These are phyloP conservation scores for Leishmania tarentolae DNA, from an alignment of 208 protist species.

Conservation along the genomic window DNA sequence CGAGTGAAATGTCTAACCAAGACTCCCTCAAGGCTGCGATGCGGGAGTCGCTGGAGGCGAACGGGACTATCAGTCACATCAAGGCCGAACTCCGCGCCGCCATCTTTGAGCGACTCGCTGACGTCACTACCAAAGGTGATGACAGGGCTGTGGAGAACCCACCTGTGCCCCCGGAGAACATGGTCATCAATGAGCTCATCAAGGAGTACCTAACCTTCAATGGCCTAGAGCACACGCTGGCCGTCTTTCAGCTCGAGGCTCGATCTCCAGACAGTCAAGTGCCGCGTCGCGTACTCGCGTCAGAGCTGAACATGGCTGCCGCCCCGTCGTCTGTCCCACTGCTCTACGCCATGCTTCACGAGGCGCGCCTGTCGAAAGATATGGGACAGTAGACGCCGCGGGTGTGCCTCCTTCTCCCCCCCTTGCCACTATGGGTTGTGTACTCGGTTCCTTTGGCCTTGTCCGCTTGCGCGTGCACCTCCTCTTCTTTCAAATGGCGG, in stretches of 20 bases:
- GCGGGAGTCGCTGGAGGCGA: slow-evolving; percentile 80
- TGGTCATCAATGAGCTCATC: slow-evolving; percentile 95
- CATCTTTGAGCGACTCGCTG: slow-evolving; percentile 83
- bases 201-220: slow-evolving; percentile 93
- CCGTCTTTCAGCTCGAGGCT: slow-evolving; percentile 86
- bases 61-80: slow-evolving; percentile 85
- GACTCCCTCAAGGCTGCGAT: slow-evolving; percentile 86
- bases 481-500: neutral
- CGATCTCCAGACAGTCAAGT: slow-evolving; percentile 50
- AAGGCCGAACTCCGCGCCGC: slow-evolving; percentile 90
- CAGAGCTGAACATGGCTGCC: slow-evolving; percentile 73
- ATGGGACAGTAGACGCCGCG: slow-evolving; percentile 14
- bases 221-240: slow-evolving; percentile 87
- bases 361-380: slow-evolving; percentile 60
- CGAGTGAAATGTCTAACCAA: slow-evolving; percentile 50
- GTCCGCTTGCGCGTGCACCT: neutral
- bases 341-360: slow-evolving; percentile 85
- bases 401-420: neutral
- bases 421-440: neutral
- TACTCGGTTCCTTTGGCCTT: neutral
- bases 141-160: slow-evolving; percentile 31
- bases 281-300: slow-evolving; percentile 68
- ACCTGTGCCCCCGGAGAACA: slow-evolving; percentile 86
- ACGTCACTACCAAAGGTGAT: slow-evolving; percentile 32
- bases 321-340: slow-evolving; percentile 73